phyloP scores from a whole-genome alignment of 1,284 basidiomycete genomes.

The Rhodotorula sp. region DNA sequence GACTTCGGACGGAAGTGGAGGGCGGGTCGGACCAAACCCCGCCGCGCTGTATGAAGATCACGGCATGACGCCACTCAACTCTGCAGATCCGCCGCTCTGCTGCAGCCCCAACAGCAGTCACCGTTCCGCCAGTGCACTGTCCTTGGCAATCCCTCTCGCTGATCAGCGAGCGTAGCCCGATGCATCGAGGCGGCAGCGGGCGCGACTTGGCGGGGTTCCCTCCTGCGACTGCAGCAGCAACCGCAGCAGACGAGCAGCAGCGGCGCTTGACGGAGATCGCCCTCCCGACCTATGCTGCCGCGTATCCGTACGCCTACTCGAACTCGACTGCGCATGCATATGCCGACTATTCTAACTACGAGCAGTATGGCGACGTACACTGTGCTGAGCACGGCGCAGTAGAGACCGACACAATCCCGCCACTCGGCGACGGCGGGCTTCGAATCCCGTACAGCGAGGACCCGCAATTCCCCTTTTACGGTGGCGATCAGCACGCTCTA shows the following conservation, averaged over 20 bases:
- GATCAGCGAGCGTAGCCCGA: not conserved
- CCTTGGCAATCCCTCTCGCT: not conserved
- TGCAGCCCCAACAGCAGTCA: not conserved
- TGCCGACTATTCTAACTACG: too few relatives aligned
- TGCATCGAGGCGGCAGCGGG: slow-evolving; percentile 1
- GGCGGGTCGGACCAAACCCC: too few relatives aligned
- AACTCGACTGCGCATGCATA: too few relatives aligned
- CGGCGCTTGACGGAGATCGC: not conserved
- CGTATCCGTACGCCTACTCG: too few relatives aligned
- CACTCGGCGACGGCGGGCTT: not conserved
- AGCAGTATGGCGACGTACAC: too few relatives aligned
- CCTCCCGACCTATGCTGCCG: too few relatives aligned
- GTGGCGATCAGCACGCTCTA: not conserved
- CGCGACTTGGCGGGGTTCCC: not conserved
- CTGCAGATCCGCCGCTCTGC: too few relatives aligned
- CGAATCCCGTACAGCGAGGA: not conserved
- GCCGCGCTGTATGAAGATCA: too few relatives aligned
- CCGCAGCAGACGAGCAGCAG: not conserved
- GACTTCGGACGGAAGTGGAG: too few relatives aligned
- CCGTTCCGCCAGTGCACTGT: not conserved
- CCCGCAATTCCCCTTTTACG: not conserved
- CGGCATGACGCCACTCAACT: too few relatives aligned
- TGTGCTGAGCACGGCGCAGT: too few relatives aligned
- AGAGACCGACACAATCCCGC: not conserved
- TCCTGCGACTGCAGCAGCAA: too few relatives aligned